Conservation (phyloP, 2,329 filamentous ascomycete genomes). For the Amesomyces nigricolor region DNA sequence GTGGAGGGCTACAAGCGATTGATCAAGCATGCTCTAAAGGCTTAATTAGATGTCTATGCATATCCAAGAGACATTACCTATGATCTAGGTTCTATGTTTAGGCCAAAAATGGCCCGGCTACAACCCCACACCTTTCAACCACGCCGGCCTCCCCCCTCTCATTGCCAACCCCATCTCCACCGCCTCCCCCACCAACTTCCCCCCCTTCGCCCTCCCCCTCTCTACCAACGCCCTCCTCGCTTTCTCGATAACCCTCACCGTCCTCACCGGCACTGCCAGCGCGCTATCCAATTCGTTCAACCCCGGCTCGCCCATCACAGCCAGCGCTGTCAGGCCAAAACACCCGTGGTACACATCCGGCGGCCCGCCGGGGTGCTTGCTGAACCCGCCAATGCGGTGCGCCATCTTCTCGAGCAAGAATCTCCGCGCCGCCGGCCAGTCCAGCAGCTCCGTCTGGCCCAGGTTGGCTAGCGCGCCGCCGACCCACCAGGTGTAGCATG, state of each 20-base stretch:
- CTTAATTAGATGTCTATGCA: not conserved
- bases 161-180: constrained; percentile 21
- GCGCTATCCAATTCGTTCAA: constrained; percentile 68
- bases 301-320: constrained; percentile 63
- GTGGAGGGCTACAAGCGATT: constrained; percentile 74
- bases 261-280: constrained; percentile 66
- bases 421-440: constrained; percentile 55
- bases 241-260: constrained; percentile 44
- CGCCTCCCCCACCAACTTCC: not conserved
- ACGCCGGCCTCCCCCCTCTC: constrained; percentile 17
- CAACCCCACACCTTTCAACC: constrained; percentile 6
- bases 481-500: constrained; percentile 95
- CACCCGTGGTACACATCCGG: constrained; percentile 87
- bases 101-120: not conserved
- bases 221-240: constrained; percentile 39
- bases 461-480: constrained; percentile 53
- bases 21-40: constrained; percentile 49
- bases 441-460: constrained; percentile 43
- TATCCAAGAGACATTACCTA: too few species aligned
- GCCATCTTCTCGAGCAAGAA: constrained; percentile 85
- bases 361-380: constrained; percentile 61
- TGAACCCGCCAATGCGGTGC: constrained; percentile 77
- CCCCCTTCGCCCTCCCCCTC: constrained; percentile 7
- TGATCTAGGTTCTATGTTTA: not conserved
- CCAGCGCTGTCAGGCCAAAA: constrained; percentile 75